phyloP scores from a whole-genome alignment of 345 rosid genomes.

The Aethionema arabicum region DNA sequence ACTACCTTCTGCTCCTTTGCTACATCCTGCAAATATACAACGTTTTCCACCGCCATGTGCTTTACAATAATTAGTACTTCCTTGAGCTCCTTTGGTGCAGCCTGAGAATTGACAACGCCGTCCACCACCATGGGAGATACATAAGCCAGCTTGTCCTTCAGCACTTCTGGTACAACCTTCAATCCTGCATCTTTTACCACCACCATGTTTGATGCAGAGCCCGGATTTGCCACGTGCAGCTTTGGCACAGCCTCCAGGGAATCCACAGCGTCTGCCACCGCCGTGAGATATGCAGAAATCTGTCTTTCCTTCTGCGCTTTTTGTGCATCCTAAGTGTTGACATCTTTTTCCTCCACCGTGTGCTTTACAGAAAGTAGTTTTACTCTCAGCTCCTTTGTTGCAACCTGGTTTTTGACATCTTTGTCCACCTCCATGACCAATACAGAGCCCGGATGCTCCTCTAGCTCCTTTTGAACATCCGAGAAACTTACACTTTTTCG shows the following conservation, averaged over 20 bases:
- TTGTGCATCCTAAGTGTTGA: slow-evolving; percentile 88
- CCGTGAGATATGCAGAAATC: slow-evolving; percentile 92
- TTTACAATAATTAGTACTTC: slow-evolving; percentile 90
- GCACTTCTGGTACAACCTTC: slow-evolving; percentile 87
- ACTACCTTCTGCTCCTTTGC: slow-evolving; percentile 94
- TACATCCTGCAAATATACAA: slow-evolving; percentile 87
- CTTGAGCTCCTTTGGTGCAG: slow-evolving; percentile 89
- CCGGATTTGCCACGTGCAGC: slow-evolving; percentile 97
- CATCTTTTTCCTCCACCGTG: slow-evolving; percentile 98
- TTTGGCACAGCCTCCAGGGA: slow-evolving; percentile 64
- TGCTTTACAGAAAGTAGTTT: slow-evolving; percentile 90
- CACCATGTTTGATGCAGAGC: slow-evolving; percentile 92
- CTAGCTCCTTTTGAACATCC: slow-evolving; percentile 92
- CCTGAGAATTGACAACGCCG: slow-evolving; percentile 65
- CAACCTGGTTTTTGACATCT: slow-evolving; percentile 88
- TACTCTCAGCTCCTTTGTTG: slow-evolving; percentile 88
- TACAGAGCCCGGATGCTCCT: slow-evolving; percentile 89
- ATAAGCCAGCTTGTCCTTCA: slow-evolving; percentile 91
- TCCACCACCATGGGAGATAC: slow-evolving; percentile 98
- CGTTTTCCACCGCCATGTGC: slow-evolving; percentile 98
- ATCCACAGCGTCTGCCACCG: slow-evolving; percentile 86
- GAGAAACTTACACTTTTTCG: slow-evolving; percentile 67
- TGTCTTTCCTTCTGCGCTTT: slow-evolving; percentile 93
- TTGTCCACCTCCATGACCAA: slow-evolving; percentile 96
- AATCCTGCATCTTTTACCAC: slow-evolving; percentile 87